A percentile compares a stretch with the other conserved stretches of the same genome.
phyloP scores from a whole-genome alignment of 2,329 filamentous ascomycete genomes.

The Elsinoe necatrix region DNA sequence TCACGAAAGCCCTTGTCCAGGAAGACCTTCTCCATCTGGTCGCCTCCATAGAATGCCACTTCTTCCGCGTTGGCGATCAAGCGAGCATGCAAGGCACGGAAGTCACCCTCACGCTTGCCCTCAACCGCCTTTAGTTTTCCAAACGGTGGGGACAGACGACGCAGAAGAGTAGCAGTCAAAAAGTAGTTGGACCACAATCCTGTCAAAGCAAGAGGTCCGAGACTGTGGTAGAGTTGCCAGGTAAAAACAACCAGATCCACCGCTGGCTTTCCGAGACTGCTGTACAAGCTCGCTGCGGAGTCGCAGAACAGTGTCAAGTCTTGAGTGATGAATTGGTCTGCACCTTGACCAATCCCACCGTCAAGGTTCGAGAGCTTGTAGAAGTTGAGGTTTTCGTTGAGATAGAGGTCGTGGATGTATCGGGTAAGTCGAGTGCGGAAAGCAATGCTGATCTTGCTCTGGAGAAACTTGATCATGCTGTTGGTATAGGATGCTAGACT shows the following conservation, averaged over 20 bases:
- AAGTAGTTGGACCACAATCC: slow-evolving; percentile 90
- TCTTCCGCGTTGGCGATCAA: slow-evolving; percentile 96
- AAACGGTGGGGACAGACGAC: slow-evolving; percentile 85
- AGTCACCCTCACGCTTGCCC: slow-evolving; percentile 89
- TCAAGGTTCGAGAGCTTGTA: slow-evolving; percentile 93
- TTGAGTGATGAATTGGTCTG: slow-evolving; percentile 96
- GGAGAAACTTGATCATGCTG: slow-evolving; percentile 96
- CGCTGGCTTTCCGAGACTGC: slow-evolving; percentile 91
- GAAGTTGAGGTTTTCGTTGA: slow-evolving; percentile 91
- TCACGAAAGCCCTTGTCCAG: slow-evolving; percentile 88
- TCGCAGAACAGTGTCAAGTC: slow-evolving; percentile 94
- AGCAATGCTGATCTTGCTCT: slow-evolving; percentile 95
- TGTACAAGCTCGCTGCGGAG: slow-evolving; percentile 85
- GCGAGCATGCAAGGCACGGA: slow-evolving; percentile 80
- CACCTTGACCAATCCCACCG: slow-evolving; percentile 81
- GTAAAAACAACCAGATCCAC: slow-evolving; percentile 98
- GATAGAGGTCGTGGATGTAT: slow-evolving; percentile 94
- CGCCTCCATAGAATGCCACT: slow-evolving; percentile 93
- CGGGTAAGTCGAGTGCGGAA: slow-evolving; percentile 90
- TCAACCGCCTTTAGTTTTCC: slow-evolving; percentile 95
- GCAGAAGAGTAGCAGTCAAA: slow-evolving; percentile 80
- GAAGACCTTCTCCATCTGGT: slow-evolving; percentile 89
- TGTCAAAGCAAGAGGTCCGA: slow-evolving; percentile 78
- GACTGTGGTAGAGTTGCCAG: slow-evolving; percentile 86
- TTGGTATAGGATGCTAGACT: slow-evolving; percentile 95